Conservation (phyloP, 495 filamentous ascomycete genomes). For the Immersiella caudata region DNA sequence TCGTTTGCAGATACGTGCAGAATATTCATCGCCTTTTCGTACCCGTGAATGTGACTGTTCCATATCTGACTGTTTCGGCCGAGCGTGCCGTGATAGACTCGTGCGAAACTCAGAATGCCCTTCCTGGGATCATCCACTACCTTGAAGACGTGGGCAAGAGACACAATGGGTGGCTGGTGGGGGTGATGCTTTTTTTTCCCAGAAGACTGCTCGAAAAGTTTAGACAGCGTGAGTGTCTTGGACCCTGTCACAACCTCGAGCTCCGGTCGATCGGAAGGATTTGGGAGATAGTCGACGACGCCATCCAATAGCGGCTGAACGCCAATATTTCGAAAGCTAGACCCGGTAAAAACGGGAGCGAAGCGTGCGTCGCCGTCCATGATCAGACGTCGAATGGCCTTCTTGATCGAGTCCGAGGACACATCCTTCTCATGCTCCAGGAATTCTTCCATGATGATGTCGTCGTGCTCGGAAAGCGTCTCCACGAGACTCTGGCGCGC, state of each 20-base stretch:
- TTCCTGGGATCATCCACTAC: conserved; percentile 86
- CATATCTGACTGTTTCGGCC: conserved; percentile 72
- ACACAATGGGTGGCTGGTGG: conserved; percentile 57
- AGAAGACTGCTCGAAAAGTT: conserved; percentile 55
- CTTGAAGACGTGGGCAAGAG: conserved; percentile 92
- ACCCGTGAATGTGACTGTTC: conserved; percentile 84
- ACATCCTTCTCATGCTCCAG: conserved; percentile 77
- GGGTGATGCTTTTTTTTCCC: conserved; percentile 43
- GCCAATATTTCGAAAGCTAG: conserved; percentile 91
- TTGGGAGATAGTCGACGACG: conserved; percentile 82
- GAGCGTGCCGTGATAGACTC: conserved; percentile 86
- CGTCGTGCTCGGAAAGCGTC: conserved; percentile 83
- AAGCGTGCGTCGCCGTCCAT: conserved; percentile 63
- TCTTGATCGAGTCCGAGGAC: conserved; percentile 63
- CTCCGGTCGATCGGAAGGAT: conserved; percentile 75
- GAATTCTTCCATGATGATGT: conserved; percentile 80
- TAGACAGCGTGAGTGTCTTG: conserved; percentile 53
- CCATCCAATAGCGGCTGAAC: conserved; percentile 92
- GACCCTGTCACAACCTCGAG: conserved; percentile 71
- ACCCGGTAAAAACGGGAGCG: conserved; percentile 87
- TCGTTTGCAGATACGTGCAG: conserved; percentile 92
- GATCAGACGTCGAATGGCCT: conserved; percentile 73
- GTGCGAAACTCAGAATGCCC: conserved; percentile 87
- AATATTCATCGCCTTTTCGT: conserved; percentile 78
- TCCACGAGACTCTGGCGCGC: conserved; percentile 83